These are phyloP conservation scores for Helianthus annuus DNA, from an alignment of 129 eudicot species.

Conservation along the genomic window DNA sequence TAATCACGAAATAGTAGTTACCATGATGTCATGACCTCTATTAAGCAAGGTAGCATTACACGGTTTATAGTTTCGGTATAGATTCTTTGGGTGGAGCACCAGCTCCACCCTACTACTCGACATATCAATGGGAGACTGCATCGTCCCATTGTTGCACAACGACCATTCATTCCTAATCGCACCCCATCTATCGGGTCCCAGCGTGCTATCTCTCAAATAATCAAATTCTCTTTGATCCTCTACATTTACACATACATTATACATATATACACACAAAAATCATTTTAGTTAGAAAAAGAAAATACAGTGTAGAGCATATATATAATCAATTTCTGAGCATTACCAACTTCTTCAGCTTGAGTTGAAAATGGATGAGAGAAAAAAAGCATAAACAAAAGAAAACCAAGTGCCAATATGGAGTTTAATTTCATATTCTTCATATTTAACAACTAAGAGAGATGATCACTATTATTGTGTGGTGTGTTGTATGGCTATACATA, in stretches of 20 bases:
- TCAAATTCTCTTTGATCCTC: slow-evolving; percentile 65
- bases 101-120: slow-evolving; percentile 32
- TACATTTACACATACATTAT: background rate
- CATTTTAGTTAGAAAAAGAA: background rate
- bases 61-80: slow-evolving; percentile 32
- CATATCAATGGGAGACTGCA: slow-evolving; percentile 68
- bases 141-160: slow-evolving; percentile 45
- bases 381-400: slow-evolving; percentile 26
- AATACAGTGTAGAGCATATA: background rate
- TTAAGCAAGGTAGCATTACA: slow-evolving; percentile 41
- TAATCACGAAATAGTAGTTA: background rate
- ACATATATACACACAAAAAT: background rate
- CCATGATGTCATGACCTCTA: slow-evolving; percentile 65
- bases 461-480: too few relatives aligned
- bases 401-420: slow-evolving; percentile 27
- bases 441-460: background rate
- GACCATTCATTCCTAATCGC: slow-evolving; percentile 54
- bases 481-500: background rate
- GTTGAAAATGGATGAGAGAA: slow-evolving; percentile 28
- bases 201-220: slow-evolving; percentile 34
- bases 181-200: slow-evolving; percentile 67
- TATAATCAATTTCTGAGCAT: background rate
- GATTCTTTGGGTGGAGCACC: slow-evolving; percentile 20
- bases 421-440: slow-evolving; percentile 29
- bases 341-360: slow-evolving; percentile 65